A percentile compares a stretch with the other conserved stretches of the same genome.
Conservation (phyloP, 2,329 filamentous ascomycete genomes). For the Sclerotinia spermophila region DNA sequence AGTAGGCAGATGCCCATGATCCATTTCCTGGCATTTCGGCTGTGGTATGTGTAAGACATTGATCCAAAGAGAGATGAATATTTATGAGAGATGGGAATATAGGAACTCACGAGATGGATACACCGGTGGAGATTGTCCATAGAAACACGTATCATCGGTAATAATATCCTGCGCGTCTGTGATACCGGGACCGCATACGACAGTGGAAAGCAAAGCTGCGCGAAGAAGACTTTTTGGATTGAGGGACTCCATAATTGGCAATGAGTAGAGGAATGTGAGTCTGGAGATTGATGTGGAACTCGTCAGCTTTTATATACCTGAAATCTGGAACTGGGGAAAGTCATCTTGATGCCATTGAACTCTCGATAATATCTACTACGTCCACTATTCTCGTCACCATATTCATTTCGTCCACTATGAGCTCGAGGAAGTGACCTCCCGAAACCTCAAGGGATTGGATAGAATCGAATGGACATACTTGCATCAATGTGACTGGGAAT, state of each 20-base stretch:
- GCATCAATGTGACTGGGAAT: not conserved
- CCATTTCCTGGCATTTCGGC: not conserved
- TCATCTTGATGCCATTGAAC: not conserved
- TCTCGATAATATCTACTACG: not conserved
- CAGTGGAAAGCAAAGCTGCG: not conserved
- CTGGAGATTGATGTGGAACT: not conserved
- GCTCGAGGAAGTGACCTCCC: not conserved
- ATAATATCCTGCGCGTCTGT: conserved; percentile 25
- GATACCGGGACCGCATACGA: not conserved
- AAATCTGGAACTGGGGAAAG: too few species aligned
- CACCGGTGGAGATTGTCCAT: not conserved
- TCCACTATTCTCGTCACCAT: not conserved
- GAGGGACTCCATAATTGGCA: not conserved
- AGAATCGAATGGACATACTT: not conserved
- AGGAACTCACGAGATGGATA: not conserved
- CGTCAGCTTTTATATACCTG: not conserved
- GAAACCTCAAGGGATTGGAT: not conserved
- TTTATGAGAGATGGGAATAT: not conserved
- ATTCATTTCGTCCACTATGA: not conserved
- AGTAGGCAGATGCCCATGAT: not conserved
- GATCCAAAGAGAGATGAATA: not conserved
- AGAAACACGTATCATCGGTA: conserved; percentile 31
- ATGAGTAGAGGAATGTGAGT: not conserved
- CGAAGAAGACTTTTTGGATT: not conserved
- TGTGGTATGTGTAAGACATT: not conserved